Base-by-base conservation (phyloP, 148 eudicot genomes). In the Persicaria maculosa region DNA sequence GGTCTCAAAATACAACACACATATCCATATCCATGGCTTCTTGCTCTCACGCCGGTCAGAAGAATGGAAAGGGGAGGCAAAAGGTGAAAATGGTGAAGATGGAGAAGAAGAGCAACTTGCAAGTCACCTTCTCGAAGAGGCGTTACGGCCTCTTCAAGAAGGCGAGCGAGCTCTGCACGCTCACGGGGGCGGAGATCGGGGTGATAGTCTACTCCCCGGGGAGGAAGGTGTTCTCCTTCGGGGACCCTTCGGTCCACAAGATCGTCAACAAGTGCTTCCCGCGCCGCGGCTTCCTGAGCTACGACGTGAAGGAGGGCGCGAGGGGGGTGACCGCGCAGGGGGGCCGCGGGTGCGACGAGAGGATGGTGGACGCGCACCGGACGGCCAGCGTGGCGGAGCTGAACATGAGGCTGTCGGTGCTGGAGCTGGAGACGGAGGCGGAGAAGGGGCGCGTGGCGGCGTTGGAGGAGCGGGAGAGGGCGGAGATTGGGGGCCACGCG, bases 191-290 rank as follows among this genome's bases (percentile, higher is more conserved):
- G 16, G 6, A 65, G 19, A 15, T 31, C 6, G 70, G 70, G 19
- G 15, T 65, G 19, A 12, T 65, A 14, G 47, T 65, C n/a, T 65
- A 36, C 46, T 65, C 70, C 17, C 70, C 70, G 10, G 70, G 70
- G 16, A 65, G 17, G 19, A 65, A 65, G 46, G 70, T 65, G 9
- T 65, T 40, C 70, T 65, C 70, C 2, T 65, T 65, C 19, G 70
- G 47, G 19, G 7, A 65, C 7, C 70, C 70, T 3, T 65, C 70
- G 17, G 70, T 62, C 7, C 44, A 25, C 5, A 36, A 31, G 15
- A 10, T 62, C 43, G 1, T 62, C 44, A 11, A 31, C 1, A 9
- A 12, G 9, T 25, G 68, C 7, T 62, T 62, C 16, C 68, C 44
- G 40, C 40, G 3, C 1, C 40, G 40, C 25, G 25, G 25, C 40